These are phyloP conservation scores for Dalbergia oliveri DNA, from an alignment of 306 rosid genomes.

Conservation along the genomic window DNA sequence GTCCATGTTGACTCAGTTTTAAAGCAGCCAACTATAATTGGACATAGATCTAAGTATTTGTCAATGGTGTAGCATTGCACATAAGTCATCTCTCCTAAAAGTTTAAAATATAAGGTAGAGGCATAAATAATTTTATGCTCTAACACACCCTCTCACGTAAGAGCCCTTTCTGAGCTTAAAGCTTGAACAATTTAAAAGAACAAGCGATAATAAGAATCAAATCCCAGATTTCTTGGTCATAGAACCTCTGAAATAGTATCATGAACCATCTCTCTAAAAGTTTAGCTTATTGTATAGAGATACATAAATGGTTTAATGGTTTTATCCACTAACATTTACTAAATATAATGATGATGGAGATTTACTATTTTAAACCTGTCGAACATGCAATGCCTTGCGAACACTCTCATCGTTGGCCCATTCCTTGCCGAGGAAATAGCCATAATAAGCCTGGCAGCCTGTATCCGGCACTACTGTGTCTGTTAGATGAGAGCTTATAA, in stretches of 20 bases:
- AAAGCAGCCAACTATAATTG: neutral
- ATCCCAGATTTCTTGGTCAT: no score
- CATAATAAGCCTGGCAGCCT: conserved; percentile 52
- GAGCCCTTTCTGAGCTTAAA: no score
- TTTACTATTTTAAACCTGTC: conserved; percentile 30
- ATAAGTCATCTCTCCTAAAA: neutral
- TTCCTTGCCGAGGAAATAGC: conserved; percentile 26
- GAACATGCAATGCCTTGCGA: conserved; percentile 44
- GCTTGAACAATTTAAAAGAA: no score
- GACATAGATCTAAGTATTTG: neutral
- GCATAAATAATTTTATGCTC: no score
- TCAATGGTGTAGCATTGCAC: neutral
- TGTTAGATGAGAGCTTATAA: conserved; percentile 30
- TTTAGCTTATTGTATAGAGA: no score
- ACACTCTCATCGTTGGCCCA: conserved; percentile 46
- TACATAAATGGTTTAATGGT: neutral
- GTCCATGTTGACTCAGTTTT: conserved; percentile 20
- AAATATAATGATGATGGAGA: no score
- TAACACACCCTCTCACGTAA: no score
- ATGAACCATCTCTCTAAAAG: no score
- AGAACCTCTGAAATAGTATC: no score
- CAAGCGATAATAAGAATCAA: neutral
- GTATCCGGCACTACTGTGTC: conserved; percentile 19
- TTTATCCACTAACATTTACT: no score
- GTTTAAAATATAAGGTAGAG: no score